These are phyloP conservation scores for Scenedesmus sp. DNA, from an alignment of 163 green algal genomes.

Conservation along the genomic window DNA sequence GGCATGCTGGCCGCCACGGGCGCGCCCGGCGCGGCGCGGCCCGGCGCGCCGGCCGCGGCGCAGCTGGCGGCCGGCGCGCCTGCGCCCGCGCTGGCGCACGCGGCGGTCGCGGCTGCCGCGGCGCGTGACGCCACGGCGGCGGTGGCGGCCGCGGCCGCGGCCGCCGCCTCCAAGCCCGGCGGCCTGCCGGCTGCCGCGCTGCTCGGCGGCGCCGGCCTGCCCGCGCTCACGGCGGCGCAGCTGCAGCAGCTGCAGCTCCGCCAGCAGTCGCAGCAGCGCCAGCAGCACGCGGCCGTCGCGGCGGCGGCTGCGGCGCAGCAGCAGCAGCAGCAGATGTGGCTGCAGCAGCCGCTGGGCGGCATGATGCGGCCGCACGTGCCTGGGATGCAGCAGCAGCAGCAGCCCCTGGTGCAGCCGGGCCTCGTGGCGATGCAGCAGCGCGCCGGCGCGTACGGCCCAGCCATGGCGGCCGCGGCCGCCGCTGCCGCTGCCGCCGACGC, in stretches of 20 bases:
- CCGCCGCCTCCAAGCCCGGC: background rate
- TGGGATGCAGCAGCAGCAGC: background rate
- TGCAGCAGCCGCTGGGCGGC: conserved; percentile 5
- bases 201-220: background rate
- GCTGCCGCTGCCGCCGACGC: background rate
- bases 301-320: background rate
- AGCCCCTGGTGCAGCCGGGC: background rate
- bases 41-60: background rate
- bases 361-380: background rate
- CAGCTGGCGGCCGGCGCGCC: background rate
- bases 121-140: conserved; percentile 26
- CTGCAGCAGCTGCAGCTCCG: conserved; percentile 33
- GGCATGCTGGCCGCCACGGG: background rate
- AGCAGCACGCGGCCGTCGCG: background rate
- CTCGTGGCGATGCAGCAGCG: background rate
- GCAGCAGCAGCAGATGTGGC: conserved; percentile 18
- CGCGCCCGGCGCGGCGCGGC: background rate
- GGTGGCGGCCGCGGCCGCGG: background rate
- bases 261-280: conserved; percentile 36
- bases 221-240: conserved; percentile 10
- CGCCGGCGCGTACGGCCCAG: background rate
- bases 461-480: conserved; percentile 25
- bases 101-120: conserved; percentile 22
- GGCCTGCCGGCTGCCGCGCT: background rate
- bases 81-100: conserved; percentile 14